Evolutionary conservation across 305 asterid species (phyloP), one percentile per base, ranked within the genome.

Genomic region (Caryopteris hybrid): DNA sequence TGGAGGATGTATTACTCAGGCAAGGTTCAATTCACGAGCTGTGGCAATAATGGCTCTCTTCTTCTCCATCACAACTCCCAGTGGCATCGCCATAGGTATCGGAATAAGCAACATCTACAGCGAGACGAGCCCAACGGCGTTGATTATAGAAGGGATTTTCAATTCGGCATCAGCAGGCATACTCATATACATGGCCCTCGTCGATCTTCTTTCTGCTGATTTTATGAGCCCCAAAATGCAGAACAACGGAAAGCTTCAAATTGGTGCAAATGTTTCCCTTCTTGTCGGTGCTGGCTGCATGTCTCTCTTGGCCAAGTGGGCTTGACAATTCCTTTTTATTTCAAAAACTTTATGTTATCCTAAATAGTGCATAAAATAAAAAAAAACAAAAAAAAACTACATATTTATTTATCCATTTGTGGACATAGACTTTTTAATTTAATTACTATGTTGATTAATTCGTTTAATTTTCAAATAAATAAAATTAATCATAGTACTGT

Each of bases 221-320:
- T 86, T 86, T 38, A 84, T 86, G 92, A 80, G 81, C 17, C 77
- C 81, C 1, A 78, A 58, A 67, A 17, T 86, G 68, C 90, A 86
- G 53, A 70, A 6, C 18, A 78, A 74, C 61, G 79, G 78, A 31
- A 84, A 72, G 25, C 79, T 86, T n/a, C 81, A 69, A 41, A 23
- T 84, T 3, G 75, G 78, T 3, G 83, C 85, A 8, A 84, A 80
- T 72, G 16, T 64, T 2, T 74, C 88, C 1, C 85, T 86, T 64
- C 82, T 86, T 4, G 3, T 86, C 12, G 92, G 92, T 0, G 88
- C 86, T n/a, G 90, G 86, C 1, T 76, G 82, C 25, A 84, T 86
- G 92, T 80, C 90, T 27, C 66, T 86, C 4, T 45, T 86, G 57
- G 90, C 92, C 36, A 81, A 84, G 36, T 86, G 88, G 92, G 92